Percentiles rank a stretch among this genome's conserved stretches.
Evolutionary conservation across 2,329 filamentous ascomycete genomes (phyloP).

Genomic region (Stagonosporopsis chrysanthemi): DNA sequence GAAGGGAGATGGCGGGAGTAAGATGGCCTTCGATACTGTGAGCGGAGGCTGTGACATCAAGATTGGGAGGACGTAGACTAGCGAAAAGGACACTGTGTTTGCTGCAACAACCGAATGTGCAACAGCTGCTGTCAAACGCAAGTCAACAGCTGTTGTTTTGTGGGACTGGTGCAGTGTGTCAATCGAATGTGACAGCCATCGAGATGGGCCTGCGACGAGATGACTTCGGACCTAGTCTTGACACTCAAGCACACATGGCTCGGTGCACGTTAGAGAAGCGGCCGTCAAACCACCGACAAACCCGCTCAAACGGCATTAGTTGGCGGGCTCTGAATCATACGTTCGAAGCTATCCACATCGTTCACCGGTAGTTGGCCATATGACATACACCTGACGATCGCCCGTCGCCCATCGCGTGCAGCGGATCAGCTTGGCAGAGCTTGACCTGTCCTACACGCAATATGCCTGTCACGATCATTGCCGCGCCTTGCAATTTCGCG

Average conservation of each 20-base stretch:
- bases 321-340: neutral
- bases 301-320: neutral
- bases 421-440: constrained; percentile 6
- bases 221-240: neutral
- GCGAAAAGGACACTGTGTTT: neutral
- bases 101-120: neutral
- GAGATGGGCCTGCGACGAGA: neutral
- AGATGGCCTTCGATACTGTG: constrained; percentile 44
- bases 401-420: neutral
- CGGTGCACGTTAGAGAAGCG: neutral
- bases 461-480: constrained; percentile 20
- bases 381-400: neutral
- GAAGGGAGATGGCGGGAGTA: constrained; percentile 49
- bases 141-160: neutral
- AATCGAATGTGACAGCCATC: neutral
- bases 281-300: neutral
- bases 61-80: constrained; percentile 30
- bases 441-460: constrained; percentile 6
- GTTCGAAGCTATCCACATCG: neutral
- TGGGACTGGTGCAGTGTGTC: neutral
- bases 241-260: constrained; percentile 1
- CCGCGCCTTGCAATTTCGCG: constrained; percentile 12
- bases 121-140: neutral
- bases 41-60: constrained; percentile 45
- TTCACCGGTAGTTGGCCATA: constrained; percentile 15